phyloP scores from a whole-genome alignment of 805 yeast genomes.

The Candida manassasensis region DNA sequence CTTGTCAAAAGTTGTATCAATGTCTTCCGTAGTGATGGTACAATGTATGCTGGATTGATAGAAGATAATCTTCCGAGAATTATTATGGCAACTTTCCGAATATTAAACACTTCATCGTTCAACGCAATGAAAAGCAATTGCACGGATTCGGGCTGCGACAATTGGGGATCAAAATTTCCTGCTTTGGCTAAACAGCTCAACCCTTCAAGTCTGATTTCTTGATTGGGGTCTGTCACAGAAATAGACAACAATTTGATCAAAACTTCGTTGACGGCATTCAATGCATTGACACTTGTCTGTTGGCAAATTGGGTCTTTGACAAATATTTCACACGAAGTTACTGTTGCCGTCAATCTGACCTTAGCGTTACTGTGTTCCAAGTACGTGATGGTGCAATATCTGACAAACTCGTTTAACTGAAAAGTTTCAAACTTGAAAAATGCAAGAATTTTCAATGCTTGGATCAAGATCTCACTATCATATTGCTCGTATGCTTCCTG shows the following conservation, averaged over 20 bases:
- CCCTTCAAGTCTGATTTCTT: constrained; percentile 81
- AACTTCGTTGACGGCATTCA: constrained; percentile 80
- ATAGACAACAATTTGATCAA: constrained; percentile 73
- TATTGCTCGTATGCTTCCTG: constrained; percentile 28
- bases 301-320: constrained; percentile 76
- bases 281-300: constrained; percentile 75
- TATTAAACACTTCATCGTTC: constrained; percentile 84
- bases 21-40: constrained; percentile 85
- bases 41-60: constrained; percentile 92
- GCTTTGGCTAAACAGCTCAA: constrained; percentile 58
- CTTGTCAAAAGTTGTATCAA: constrained; percentile 81
- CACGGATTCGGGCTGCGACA: constrained; percentile 91
- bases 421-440: constrained; percentile 70
- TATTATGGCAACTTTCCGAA: constrained; percentile 71
- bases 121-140: constrained; percentile 79
- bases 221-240: constrained; percentile 82
- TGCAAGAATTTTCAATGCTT: constrained; percentile 73
- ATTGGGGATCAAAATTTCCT: constrained; percentile 78
- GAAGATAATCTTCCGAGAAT: constrained; percentile 80
- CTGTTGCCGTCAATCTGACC: constrained; percentile 79
- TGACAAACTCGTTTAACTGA: constrained; percentile 81
- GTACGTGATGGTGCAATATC: constrained; percentile 78
- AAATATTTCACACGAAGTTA: constrained; percentile 75
- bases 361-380: constrained; percentile 74
- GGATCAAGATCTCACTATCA: constrained; percentile 54